phyloP scores from a whole-genome alignment of 345 rosid genomes.

The Rhizophora mangle region DNA sequence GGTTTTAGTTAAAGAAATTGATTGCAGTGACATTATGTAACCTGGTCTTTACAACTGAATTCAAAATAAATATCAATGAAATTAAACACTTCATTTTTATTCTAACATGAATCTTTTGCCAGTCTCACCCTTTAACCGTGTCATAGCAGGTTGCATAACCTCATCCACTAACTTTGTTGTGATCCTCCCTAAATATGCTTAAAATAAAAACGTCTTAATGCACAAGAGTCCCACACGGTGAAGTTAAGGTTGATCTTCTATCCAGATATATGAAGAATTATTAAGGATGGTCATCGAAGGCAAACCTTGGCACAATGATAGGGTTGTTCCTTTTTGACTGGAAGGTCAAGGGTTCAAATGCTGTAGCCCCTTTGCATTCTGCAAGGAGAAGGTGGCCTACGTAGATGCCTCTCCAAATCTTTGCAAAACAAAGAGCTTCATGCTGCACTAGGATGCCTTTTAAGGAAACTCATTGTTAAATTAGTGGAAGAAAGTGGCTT shows the following conservation, averaged over 20 bases:
- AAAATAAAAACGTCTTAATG: background rate
- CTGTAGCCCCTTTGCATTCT: too few relatives aligned
- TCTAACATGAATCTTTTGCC: constrained; percentile 2
- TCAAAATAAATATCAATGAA: constrained; percentile 19
- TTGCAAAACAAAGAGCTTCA: background rate
- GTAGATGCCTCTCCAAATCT: background rate
- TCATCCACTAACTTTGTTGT: too few relatives aligned
- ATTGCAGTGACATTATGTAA: constrained; percentile 16
- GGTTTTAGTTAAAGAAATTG: constrained; percentile 20
- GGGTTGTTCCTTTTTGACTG: too few relatives aligned
- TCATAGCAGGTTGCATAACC: background rate
- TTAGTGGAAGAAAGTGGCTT: background rate
- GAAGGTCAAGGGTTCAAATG: too few relatives aligned
- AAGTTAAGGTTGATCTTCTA: too few relatives aligned
- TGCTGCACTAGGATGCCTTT: background rate
- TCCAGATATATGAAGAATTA: too few relatives aligned
- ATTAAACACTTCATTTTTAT: constrained; percentile 4
- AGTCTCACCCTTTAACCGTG: background rate
- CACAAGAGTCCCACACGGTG: too few relatives aligned
- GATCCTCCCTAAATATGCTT: background rate
- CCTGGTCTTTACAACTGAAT: constrained; percentile 7
- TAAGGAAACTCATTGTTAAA: background rate
- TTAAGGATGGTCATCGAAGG: too few relatives aligned
- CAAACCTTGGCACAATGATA: too few relatives aligned
- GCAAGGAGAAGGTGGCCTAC: too few relatives aligned